phyloP scores from a whole-genome alignment of 2,329 filamentous ascomycete genomes.

The Verticillium nubilum region DNA sequence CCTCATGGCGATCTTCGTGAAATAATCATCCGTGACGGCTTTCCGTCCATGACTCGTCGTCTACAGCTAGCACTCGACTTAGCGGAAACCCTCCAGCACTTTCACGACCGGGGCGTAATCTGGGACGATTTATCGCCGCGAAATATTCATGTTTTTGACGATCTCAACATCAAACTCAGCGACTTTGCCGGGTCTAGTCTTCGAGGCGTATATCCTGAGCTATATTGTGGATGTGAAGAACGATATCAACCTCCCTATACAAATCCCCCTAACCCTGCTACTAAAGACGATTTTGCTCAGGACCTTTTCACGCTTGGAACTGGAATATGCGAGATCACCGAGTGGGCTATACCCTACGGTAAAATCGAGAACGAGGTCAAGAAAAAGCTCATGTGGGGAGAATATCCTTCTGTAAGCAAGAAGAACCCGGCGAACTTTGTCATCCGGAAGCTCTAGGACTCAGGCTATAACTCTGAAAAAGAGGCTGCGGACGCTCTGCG shows the following conservation, averaged over 20 bases:
- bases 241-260: too few relatives aligned
- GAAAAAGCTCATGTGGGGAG: background rate
- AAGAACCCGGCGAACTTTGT: background rate
- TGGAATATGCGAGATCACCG: slow-evolving; percentile 1
- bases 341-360: slow-evolving; percentile 1
- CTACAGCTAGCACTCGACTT: background rate
- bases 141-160: slow-evolving; percentile 1
- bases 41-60: background rate
- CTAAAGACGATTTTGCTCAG: background rate
- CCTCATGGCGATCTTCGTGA: background rate
- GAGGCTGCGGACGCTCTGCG: background rate
- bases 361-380: background rate
- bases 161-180: background rate
- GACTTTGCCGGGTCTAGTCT: slow-evolving; percentile 2
- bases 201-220: background rate
- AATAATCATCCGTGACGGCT: background rate
- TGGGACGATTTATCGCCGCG: slow-evolving; percentile 1
- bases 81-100: background rate
- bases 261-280: background rate
- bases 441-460: background rate
- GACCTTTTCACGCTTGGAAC: slow-evolving; percentile 1
- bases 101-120: background rate
- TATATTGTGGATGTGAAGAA: background rate
- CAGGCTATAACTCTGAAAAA: background rate
- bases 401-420: background rate